Base-by-base conservation (phyloP, 352 stramenopile species). In the Globisporangium spiculum region DNA sequence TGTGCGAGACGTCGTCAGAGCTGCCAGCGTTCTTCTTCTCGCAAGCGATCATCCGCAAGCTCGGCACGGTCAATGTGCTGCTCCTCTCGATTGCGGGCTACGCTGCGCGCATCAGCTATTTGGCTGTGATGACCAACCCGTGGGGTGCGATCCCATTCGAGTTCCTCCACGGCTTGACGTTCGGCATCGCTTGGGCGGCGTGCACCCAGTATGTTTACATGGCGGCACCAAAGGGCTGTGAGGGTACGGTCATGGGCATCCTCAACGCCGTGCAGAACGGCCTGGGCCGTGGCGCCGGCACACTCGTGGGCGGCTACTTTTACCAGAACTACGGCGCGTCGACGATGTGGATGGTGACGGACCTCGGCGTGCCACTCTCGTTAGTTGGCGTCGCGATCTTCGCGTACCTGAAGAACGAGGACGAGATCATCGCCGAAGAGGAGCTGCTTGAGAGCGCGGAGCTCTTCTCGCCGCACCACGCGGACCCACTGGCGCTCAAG, bases 1-100 rank as follows among this genome's bases (percentile, higher is more conserved):
- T 89, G 78, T 91, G 84, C 64, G 84, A 95, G 75, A 95, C 87
- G 4, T 70, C 80, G 10, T 93, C 85, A 14, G 87, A 95, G 73
- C 70, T 95, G 5, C 87, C 87, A 14, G 87, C 85, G 1, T 95
- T 95, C 68, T 95, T 92, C 73, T 92, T 80, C 67, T 88, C 87
- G 16, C 78, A 92, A 60, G 59, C 70, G 32, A 85, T 93, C 67
- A 88, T 93, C 67, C 70, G 84, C 48, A 75, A 75, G n/a, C 73
- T 92, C 27, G 87, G 87, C 24, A 90, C 83, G 27, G 79, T 93
- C 14, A 89, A 89, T 34, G 83, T 93, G 53, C 60, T 94, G 65
- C 69, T 93, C 60, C 32, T 92, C 12, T 92, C 85, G 3, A 91
- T 91, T 44, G 55, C 78, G 1, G 87, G 80, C 22, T 94, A 92